A percentile compares a stretch with the other conserved stretches of the same genome.
phyloP scores from a whole-genome alignment of 139 green algal genomes.

The Zygnema circumcarinatum region DNA sequence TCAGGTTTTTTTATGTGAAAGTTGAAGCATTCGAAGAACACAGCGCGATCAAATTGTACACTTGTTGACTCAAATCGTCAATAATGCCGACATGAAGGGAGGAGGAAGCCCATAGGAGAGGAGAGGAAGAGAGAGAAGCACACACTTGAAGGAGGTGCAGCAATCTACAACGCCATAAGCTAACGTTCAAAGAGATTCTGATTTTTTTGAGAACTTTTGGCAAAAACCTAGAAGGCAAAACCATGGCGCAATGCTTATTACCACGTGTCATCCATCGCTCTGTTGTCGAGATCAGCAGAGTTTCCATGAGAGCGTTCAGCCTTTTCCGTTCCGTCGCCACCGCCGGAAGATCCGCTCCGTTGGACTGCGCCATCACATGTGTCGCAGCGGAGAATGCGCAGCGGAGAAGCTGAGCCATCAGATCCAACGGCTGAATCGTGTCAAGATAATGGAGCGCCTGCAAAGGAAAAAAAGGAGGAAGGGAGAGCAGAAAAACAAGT shows the following conservation, averaged over 20 bases:
- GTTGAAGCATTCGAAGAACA: neutral
- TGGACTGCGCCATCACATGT: constrained; percentile 13
- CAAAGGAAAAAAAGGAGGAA: constrained; percentile 4
- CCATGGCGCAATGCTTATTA: too few species aligned
- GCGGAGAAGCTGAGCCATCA: constrained; percentile 48
- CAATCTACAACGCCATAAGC: neutral
- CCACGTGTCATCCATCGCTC: neutral
- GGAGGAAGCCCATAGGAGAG: neutral
- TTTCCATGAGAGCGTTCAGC: constrained; percentile 11
- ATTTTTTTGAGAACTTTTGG: neutral
- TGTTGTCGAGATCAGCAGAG: neutral
- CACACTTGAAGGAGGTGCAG: neutral
- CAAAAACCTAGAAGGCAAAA: neutral
- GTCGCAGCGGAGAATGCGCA: constrained; percentile 33
- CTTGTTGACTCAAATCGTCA: too few species aligned
- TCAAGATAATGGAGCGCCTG: constrained; percentile 60
- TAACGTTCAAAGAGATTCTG: neutral
- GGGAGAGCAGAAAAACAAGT: neutral
- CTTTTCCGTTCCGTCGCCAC: neutral
- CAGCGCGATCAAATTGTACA: too few species aligned
- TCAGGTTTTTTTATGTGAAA: too few species aligned
- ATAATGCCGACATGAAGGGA: neutral
- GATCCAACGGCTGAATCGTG: constrained; percentile 49
- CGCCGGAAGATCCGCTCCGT: constrained; percentile 17
- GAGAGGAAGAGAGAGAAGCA: neutral